A percentile compares a stretch with the other conserved stretches of the same genome.
Evolutionary conservation across 2,329 filamentous ascomycete species (phyloP).

Genomic region (Geosmithia putterillii): DNA sequence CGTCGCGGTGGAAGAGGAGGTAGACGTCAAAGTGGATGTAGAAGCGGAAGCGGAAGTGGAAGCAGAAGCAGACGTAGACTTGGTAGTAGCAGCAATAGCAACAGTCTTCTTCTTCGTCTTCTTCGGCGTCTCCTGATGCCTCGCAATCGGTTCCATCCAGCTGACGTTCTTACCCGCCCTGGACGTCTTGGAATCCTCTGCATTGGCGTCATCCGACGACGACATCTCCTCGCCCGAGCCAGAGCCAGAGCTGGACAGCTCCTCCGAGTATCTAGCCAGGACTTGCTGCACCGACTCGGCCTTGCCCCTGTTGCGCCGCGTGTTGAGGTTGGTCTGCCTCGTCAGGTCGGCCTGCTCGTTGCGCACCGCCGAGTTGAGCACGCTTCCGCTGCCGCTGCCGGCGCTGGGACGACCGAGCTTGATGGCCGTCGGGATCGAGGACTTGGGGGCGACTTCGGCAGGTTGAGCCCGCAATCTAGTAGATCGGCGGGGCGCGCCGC

Average conservation of each 20-base stretch:
- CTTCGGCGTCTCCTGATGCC: constrained; percentile 9
- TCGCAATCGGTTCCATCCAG: constrained; percentile 20
- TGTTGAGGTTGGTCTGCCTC: constrained; percentile 20
- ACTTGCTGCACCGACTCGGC: constrained; percentile 20
- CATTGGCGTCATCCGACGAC: constrained; percentile 5
- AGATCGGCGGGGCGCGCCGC: constrained; percentile 14
- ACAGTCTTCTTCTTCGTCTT: neutral
- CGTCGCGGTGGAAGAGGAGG: too few relatives aligned
- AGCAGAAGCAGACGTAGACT: neutral
- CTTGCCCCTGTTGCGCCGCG: constrained; percentile 20
- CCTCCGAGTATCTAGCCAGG: constrained; percentile 15
- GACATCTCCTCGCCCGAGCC: neutral
- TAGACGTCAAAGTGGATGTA: too few relatives aligned
- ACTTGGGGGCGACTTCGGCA: constrained; percentile 12
- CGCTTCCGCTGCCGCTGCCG: constrained; percentile 9
- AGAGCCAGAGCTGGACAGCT: constrained; percentile 4
- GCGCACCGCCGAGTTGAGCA: constrained; percentile 12
- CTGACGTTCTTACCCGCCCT: constrained; percentile 16
- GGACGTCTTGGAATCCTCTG: constrained; percentile 3
- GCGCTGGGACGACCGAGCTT: constrained; percentile 14
- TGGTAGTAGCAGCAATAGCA: neutral
- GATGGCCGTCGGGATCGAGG: constrained; percentile 20
- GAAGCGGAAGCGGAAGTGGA: too few relatives aligned
- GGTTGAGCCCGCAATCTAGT: constrained; percentile 14
- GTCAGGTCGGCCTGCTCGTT: constrained; percentile 18